These are phyloP conservation scores for Aspergillus egyptiacus DNA, from an alignment of 495 filamentous ascomycete species.

Conservation along the genomic window DNA sequence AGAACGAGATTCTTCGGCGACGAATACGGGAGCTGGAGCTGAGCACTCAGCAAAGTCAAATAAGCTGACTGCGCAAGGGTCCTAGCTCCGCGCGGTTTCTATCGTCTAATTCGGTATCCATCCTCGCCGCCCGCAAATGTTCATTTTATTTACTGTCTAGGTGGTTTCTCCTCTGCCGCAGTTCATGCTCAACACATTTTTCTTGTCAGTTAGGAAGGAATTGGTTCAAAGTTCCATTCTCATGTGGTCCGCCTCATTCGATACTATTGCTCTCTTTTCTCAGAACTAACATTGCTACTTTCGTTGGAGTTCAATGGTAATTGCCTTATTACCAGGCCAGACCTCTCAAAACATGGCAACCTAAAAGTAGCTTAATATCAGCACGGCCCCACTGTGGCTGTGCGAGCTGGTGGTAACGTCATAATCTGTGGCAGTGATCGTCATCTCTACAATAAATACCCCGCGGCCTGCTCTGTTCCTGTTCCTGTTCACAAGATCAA, in stretches of 20 bases:
- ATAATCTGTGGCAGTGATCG: conserved; percentile 11
- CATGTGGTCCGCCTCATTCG: too few species aligned
- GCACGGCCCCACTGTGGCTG: conserved; percentile 21
- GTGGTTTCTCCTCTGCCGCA: too few species aligned
- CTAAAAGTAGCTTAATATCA: background rate
- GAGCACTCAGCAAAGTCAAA: conserved; percentile 26
- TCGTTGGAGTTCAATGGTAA: too few species aligned
- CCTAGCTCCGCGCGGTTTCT: conserved; percentile 6
- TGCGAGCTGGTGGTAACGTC: conserved; percentile 9
- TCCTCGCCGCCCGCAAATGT: too few species aligned
- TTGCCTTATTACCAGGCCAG: too few species aligned
- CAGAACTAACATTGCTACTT: too few species aligned
- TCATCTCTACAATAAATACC: conserved; percentile 12
- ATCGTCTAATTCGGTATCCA: too few species aligned
- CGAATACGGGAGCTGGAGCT: conserved; percentile 70
- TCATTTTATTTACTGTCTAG: too few species aligned
- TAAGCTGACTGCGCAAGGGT: background rate
- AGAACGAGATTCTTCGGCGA: conserved; percentile 72
- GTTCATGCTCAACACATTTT: too few species aligned
- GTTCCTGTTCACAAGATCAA: background rate
- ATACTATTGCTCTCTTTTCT: too few species aligned
- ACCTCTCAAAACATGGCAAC: background rate
- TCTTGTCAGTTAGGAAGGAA: too few species aligned
- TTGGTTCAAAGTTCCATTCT: too few species aligned
- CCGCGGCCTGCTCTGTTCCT: background rate